Evolutionary conservation across 1,139 yeast genomes (phyloP).

Genomic region (Taphrina betulina): DNA sequence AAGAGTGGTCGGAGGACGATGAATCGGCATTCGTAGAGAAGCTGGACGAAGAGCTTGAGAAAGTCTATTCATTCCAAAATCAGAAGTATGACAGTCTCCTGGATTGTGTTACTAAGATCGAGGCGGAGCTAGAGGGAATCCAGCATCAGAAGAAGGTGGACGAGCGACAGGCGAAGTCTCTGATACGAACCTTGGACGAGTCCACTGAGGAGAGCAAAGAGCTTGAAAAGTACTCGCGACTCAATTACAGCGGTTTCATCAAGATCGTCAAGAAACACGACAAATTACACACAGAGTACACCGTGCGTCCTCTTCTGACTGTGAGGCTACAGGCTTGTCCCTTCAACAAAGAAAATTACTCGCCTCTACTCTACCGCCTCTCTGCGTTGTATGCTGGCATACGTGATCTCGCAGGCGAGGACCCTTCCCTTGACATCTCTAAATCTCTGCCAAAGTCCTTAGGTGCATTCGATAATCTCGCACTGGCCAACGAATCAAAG

Average conservation of each 20-base stretch:
- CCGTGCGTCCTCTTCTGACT: slow-evolving; percentile 82
- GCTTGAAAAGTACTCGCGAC: slow-evolving; percentile 81
- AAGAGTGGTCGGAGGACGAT: slow-evolving; percentile 70
- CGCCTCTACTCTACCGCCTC: slow-evolving; percentile 42
- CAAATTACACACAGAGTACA: slow-evolving; percentile 77
- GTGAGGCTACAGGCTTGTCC: slow-evolving; percentile 86
- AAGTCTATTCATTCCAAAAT: slow-evolving; percentile 85
- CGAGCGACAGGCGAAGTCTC: slow-evolving; percentile 24
- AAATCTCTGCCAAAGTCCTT: slow-evolving; percentile 24
- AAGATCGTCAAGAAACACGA: slow-evolving; percentile 96
- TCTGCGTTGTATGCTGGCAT: slow-evolving; percentile 30
- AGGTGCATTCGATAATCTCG: slow-evolving; percentile 26
- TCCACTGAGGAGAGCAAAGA: slow-evolving; percentile 74
- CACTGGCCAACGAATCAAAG: slow-evolving; percentile 46
- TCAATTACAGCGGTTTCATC: slow-evolving; percentile 90
- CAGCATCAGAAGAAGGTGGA: slow-evolving; percentile 51
- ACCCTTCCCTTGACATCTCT: slow-evolving; percentile 11
- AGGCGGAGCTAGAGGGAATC: slow-evolving; percentile 54
- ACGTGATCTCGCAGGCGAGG: slow-evolving; percentile 17
- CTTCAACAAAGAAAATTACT: slow-evolving; percentile 90
- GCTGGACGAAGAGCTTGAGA: slow-evolving; percentile 83
- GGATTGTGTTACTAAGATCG: slow-evolving; percentile 63
- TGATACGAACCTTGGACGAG: slow-evolving; percentile 58
- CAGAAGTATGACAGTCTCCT: slow-evolving; percentile 68
- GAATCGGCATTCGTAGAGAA: slow-evolving; percentile 77